These are phyloP conservation scores for Pseudogymnoascus sp. DNA, from an alignment of 2,329 filamentous ascomycete species.

Conservation along the genomic window DNA sequence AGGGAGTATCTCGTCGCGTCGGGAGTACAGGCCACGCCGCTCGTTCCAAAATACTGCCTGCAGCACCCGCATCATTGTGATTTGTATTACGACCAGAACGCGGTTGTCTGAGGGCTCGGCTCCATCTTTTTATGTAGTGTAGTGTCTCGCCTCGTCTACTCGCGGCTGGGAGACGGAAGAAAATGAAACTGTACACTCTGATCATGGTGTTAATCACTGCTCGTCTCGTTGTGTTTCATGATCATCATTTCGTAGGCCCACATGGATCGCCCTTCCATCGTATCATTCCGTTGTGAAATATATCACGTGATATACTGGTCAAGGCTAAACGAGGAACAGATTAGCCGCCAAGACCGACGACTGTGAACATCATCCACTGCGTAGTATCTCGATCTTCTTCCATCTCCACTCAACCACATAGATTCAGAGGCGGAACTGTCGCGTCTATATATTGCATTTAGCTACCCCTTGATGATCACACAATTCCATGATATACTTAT, in stretches of 20 bases:
- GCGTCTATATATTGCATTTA: not conserved
- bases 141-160: not conserved
- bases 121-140: not conserved
- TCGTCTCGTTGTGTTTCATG: not conserved
- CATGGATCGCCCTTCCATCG: not conserved
- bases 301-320: not conserved
- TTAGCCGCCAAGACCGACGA: not conserved
- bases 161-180: not conserved
- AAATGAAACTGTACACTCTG: not conserved
- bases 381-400: not conserved
- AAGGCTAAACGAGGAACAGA: not conserved
- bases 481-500: not conserved
- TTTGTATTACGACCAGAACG: conserved; percentile 44
- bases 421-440: not conserved
- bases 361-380: not conserved
- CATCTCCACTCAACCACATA: not conserved
- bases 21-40: conserved; percentile 41
- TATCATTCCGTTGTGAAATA: not conserved
- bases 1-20: conserved; percentile 51
- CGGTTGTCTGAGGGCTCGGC: conserved; percentile 20
- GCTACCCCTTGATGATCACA: not conserved
- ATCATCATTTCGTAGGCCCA: not conserved
- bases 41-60: conserved; percentile 52
- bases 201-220: not conserved
- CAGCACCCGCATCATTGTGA: conserved; percentile 53